These are phyloP conservation scores for Zelonia costaricensis DNA, from an alignment of 208 protist genomes.

Conservation along the genomic window DNA sequence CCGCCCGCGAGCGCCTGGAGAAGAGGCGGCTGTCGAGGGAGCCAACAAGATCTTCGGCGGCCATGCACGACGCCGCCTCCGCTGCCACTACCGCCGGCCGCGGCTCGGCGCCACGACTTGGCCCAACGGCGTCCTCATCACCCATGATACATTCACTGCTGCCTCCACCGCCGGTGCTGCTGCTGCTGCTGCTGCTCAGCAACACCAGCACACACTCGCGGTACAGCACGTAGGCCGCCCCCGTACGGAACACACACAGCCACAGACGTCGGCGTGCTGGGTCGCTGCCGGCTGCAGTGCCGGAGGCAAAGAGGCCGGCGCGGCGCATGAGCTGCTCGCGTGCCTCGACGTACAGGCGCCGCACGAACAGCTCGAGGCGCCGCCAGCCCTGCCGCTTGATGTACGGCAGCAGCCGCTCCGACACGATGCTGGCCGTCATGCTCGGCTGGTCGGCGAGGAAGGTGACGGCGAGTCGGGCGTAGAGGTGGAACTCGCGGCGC, in stretches of 20 bases:
- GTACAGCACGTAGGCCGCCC: constrained; percentile 38
- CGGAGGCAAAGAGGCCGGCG: neutral
- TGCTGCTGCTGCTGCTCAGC: neutral
- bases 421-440: constrained; percentile 41
- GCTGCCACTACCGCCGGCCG: neutral
- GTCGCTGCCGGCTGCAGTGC: neutral
- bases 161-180: neutral
- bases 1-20: constrained; percentile 1
- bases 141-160: neutral
- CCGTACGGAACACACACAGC: constrained; percentile 28
- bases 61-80: neutral
- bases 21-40: constrained; percentile 18
- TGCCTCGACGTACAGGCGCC: constrained; percentile 58
- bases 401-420: constrained; percentile 54
- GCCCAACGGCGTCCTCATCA: too few relatives aligned
- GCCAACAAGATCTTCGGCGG: constrained; percentile 11
- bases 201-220: constrained; percentile 48
- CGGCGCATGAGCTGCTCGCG: constrained; percentile 36
- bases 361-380: constrained; percentile 47
- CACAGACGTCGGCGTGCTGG: neutral
- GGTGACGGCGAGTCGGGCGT: constrained; percentile 53
- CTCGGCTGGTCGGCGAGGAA: constrained; percentile 42
- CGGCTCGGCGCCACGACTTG: neutral
- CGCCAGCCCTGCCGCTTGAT: constrained; percentile 48
- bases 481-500: constrained; percentile 49